A percentile compares a stretch with the other conserved stretches of the same genome.
phyloP scores from a whole-genome alignment of 108 stramenopile genomes.

The Fragilaria crotonensis region DNA sequence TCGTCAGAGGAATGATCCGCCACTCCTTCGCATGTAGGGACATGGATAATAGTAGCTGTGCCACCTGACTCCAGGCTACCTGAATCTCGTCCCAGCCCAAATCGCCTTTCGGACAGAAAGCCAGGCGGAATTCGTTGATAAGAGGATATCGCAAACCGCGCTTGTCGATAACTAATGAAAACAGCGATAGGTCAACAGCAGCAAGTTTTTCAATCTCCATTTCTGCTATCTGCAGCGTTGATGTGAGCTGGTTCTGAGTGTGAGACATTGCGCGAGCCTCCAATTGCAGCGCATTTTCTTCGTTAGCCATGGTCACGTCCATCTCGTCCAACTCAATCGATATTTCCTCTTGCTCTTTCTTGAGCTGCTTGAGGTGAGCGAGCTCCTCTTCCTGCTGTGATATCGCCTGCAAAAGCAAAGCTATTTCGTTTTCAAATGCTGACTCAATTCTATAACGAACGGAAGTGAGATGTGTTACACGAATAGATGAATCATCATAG shows the following conservation, averaged over 20 bases:
- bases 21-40: slow-evolving; percentile 36
- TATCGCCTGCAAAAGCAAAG: slow-evolving; percentile 17
- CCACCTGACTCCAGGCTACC: slow-evolving; percentile 46
- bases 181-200: slow-evolving; percentile 23
- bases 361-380: slow-evolving; percentile 13
- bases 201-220: slow-evolving; percentile 7
- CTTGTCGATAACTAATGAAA: slow-evolving; percentile 42
- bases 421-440: slow-evolving; percentile 30
- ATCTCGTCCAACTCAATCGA: slow-evolving; percentile 18
- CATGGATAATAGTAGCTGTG: slow-evolving; percentile 42
- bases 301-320: slow-evolving; percentile 15
- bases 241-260: not conserved
- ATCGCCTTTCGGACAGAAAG: slow-evolving; percentile 48
- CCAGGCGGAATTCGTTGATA: slow-evolving; percentile 53
- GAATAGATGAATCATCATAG: not conserved
- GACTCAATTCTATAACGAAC: slow-evolving; percentile 8
- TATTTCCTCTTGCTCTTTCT: slow-evolving; percentile 20
- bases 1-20: slow-evolving; percentile 46
- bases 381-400: slow-evolving; percentile 23
- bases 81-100: slow-evolving; percentile 26
- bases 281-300: slow-evolving; percentile 32
- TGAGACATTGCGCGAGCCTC: slow-evolving; percentile 14
- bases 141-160: slow-evolving; percentile 49
- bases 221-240: not conserved
- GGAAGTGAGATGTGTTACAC: not conserved